phyloP scores from a whole-genome alignment of 2,329 filamentous ascomycete species.

The Leptographium procerum region DNA sequence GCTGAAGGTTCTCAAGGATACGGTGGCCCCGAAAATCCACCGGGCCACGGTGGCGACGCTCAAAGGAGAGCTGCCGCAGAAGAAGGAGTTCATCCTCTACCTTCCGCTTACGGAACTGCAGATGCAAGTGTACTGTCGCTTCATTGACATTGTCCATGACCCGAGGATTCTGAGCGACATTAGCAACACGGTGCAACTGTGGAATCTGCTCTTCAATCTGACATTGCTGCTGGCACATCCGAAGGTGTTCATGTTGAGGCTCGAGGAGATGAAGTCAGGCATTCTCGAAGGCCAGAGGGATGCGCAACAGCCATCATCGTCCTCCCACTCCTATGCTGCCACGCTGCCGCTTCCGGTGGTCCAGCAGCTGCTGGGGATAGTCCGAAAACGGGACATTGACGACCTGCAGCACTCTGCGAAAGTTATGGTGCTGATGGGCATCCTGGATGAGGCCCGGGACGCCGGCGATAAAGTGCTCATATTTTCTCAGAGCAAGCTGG shows the following conservation, averaged over 20 bases:
- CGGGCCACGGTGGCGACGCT: constrained; percentile 58
- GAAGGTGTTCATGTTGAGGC: constrained; percentile 29
- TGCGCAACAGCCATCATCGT: neutral
- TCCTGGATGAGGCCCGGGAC: constrained; percentile 52
- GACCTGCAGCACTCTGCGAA: constrained; percentile 53
- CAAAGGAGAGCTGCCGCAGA: constrained; percentile 55
- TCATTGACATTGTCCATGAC: constrained; percentile 19
- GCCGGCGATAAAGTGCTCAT: constrained; percentile 65
- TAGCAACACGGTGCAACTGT: constrained; percentile 14
- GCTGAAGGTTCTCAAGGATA: constrained; percentile 58
- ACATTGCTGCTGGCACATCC: constrained; percentile 42
- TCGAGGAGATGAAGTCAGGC: constrained; percentile 15
- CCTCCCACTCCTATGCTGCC: neutral
- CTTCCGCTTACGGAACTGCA: constrained; percentile 60
- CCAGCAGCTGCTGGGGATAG: constrained; percentile 22
- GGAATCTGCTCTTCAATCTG: constrained; percentile 31
- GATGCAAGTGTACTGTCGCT: constrained; percentile 44
- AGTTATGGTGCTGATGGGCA: constrained; percentile 51
- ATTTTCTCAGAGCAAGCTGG: constrained; percentile 63
- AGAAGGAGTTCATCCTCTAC: constrained; percentile 72
- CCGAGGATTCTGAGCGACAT: constrained; percentile 2
- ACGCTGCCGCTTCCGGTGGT: constrained; percentile 20
- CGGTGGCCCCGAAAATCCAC: constrained; percentile 67
- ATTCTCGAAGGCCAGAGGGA: neutral
- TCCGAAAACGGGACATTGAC: constrained; percentile 27